phyloP scores from a whole-genome alignment of 768 basidiomycete species.

The Cyclocybe cylindracea region DNA sequence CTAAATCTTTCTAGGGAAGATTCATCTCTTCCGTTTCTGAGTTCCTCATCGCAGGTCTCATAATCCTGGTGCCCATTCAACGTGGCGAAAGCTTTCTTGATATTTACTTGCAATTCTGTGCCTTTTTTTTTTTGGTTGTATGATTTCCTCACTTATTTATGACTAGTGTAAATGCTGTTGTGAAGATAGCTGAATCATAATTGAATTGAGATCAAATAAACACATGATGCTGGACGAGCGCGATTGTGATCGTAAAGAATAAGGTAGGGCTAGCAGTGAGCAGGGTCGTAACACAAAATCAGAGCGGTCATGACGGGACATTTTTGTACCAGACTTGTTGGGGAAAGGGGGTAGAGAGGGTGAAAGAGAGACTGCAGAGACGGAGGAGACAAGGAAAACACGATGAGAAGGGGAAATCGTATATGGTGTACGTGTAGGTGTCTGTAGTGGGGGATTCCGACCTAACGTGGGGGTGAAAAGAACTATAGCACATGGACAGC shows the following conservation, averaged over 20 bases:
- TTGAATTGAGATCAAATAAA: slow-evolving; percentile 46
- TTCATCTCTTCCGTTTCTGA: background rate
- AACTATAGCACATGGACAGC: slow-evolving; percentile 23
- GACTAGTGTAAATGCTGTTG: slow-evolving; percentile 6
- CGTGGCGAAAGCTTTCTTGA: background rate
- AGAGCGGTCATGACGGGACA: slow-evolving; percentile 21
- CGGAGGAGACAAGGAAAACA: slow-evolving; percentile 4
- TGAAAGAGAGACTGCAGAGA: slow-evolving; percentile 13
- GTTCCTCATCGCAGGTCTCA: background rate
- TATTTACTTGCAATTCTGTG: background rate
- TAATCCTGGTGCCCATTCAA: background rate
- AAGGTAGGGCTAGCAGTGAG: slow-evolving; percentile 25
- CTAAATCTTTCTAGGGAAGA: background rate
- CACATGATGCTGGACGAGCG: slow-evolving; percentile 41
- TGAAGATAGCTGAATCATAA: slow-evolving; percentile 29
- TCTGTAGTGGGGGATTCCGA: slow-evolving; percentile 18
- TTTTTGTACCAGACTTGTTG: slow-evolving; percentile 9
- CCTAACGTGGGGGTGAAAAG: slow-evolving; percentile 14
- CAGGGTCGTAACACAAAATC: slow-evolving; percentile 16
- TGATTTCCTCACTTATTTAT: background rate
- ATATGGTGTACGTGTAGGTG: slow-evolving; percentile 9
- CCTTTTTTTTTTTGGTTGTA: background rate
- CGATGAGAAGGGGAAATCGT: slow-evolving; percentile 7
- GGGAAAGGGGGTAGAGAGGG: slow-evolving; percentile 11
- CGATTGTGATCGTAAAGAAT: slow-evolving; percentile 38